These are phyloP conservation scores for Imleria badia DNA, from an alignment of 768 basidiomycete genomes.

Conservation along the genomic window DNA sequence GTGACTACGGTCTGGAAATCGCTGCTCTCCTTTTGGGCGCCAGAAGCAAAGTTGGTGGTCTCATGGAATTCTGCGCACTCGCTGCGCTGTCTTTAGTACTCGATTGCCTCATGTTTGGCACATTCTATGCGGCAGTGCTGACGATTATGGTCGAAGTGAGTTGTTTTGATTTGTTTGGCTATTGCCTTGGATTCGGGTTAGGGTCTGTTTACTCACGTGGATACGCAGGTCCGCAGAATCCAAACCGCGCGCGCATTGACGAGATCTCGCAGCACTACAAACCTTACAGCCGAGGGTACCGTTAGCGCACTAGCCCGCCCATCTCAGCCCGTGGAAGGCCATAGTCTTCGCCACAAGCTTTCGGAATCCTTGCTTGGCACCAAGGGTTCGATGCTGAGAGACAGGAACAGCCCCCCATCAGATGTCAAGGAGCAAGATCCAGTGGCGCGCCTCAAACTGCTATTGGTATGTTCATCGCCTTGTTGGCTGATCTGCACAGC, in stretches of 20 bases:
- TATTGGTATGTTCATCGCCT: constrained; percentile 56
- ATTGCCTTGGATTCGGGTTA: constrained; percentile 6
- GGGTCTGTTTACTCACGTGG: constrained; percentile 6
- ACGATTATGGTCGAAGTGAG: constrained; percentile 94
- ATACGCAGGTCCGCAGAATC: constrained; percentile 64
- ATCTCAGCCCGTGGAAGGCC: constrained; percentile 17
- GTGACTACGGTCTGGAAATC: constrained; percentile 93
- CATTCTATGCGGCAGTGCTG: constrained; percentile 86
- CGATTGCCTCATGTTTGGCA: constrained; percentile 87
- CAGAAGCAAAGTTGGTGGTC: constrained; percentile 79
- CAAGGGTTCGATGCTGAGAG: constrained; percentile 48
- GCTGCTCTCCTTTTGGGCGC: constrained; percentile 87
- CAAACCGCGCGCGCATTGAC: constrained; percentile 56
- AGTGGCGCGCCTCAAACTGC: constrained; percentile 82
- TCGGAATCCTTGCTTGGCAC: constrained; percentile 40
- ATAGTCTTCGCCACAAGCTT: constrained; percentile 23
- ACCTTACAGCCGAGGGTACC: constrained; percentile 30
- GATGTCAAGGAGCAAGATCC: constrained; percentile 70
- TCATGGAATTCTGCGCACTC: constrained; percentile 92
- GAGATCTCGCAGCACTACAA: constrained; percentile 34
- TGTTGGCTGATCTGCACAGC: not conserved
- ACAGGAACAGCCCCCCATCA: constrained; percentile 40
- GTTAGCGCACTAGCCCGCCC: constrained; percentile 30
- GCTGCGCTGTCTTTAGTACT: constrained; percentile 85
- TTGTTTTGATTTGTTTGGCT: constrained; percentile 19